Conservation (phyloP, 805 yeast species). For the Pichia phayaonensis region DNA sequence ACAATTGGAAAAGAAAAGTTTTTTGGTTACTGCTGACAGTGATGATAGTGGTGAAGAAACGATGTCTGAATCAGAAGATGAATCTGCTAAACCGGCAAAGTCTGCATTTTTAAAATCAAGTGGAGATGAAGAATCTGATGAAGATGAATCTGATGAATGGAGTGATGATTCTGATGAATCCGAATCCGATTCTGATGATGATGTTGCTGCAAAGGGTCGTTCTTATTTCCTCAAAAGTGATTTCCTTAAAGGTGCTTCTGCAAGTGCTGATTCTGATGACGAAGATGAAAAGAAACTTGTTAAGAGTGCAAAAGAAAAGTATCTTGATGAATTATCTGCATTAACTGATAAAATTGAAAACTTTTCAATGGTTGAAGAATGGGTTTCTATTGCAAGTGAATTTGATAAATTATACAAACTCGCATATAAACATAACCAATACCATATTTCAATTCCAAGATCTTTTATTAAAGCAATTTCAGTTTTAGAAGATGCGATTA, state of each 20-base stretch:
- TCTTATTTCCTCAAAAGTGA: slow-evolving; percentile 47
- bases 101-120: slow-evolving; percentile 1
- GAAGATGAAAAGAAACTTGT: slow-evolving; percentile 77
- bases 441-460: slow-evolving; percentile 65
- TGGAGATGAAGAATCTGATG: slow-evolving; percentile 4
- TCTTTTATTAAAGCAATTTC: slow-evolving; percentile 61
- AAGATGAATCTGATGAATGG: slow-evolving; percentile 30
- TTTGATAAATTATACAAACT: slow-evolving; percentile 71
- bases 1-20: not conserved
- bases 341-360: slow-evolving; percentile 60
- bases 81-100: not conserved
- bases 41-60: slow-evolving; percentile 10
- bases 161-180: slow-evolving; percentile 27
- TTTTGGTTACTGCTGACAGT: slow-evolving; percentile 5
- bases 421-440: slow-evolving; percentile 65
- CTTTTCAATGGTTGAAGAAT: slow-evolving; percentile 63
- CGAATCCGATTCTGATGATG: slow-evolving; percentile 39
- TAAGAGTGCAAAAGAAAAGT: slow-evolving; percentile 88
- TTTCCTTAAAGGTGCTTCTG: slow-evolving; percentile 35
- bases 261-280: slow-evolving; percentile 33
- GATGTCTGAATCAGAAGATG: slow-evolving; percentile 9
- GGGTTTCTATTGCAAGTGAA: slow-evolving; percentile 67
- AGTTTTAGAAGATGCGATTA: slow-evolving; percentile 62
- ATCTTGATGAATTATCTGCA: slow-evolving; percentile 75
- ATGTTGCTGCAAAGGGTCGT: slow-evolving; percentile 40